Evolutionary conservation across 2,329 filamentous ascomycete genomes (phyloP), one percentile per base, ranked within the genome.

Genomic region (Stachybotrys chartarum): DNA sequence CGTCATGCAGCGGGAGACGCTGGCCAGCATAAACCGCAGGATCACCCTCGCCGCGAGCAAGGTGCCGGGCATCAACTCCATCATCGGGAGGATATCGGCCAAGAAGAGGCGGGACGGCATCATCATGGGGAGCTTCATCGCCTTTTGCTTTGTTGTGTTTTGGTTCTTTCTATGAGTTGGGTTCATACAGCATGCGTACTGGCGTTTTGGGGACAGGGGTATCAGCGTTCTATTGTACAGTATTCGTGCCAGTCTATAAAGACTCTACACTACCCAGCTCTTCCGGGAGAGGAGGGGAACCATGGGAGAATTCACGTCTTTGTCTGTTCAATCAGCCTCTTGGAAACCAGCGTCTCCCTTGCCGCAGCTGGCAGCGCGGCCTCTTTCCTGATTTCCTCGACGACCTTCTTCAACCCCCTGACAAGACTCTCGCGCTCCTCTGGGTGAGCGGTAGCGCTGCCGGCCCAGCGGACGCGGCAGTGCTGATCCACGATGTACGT

Each of bases 51-150:
- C 92, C 31, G 94, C 93, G 45, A 91, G 89, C 67, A 88, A 96
- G 68, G 88, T 99, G 16, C 94, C 94, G 0, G 94, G 94, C 1
- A 85, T 99, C 64, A 99, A 97, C 72, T 86, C 86, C 53, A 76
- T 99, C 67, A 97, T 99, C 64, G 85, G 86, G 53, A 88, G 90
- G 73, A 99, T 99, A 72, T 93, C 92, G 53, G 87, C 90, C 56
- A 95, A 96, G 78, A 96, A 96, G 81, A 85, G 93, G 70, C 86
- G 94, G 64, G 94, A 99, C 72, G 92, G 92, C 32, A 87, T 99
- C 62, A 96, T 99, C 61, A 82, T 99, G 76, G 94, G 91, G 17
- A 78, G 79, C 50, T 96, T 99, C 66, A 91, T 99, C 66, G 92
- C 91, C 0, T 82, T 96, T 63, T 97, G 94, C 74, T 95, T 95